Conservation (phyloP, 305 asterid species). For the Galium porrigens region DNA sequence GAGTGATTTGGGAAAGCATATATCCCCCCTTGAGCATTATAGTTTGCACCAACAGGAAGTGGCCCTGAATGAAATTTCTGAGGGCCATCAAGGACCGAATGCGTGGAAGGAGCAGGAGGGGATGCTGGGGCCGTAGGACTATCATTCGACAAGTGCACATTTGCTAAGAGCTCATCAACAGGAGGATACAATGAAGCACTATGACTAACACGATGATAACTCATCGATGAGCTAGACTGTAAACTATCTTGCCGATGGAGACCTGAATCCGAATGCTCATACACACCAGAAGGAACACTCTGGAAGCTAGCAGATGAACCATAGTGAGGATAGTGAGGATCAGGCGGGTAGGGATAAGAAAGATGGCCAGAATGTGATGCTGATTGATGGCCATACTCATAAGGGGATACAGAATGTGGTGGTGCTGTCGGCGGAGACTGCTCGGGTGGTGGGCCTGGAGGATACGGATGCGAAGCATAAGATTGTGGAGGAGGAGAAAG, state of each 20-base stretch:
- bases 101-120: conserved; percentile 37
- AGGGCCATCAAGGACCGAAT: conserved; percentile 15
- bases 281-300: conserved; percentile 23
- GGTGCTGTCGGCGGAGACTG: conserved; percentile 25
- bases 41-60: conserved; percentile 26
- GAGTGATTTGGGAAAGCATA: conserved; percentile 40
- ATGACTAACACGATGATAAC: conserved; percentile 25
- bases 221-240: conserved; percentile 21
- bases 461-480: conserved; percentile 32
- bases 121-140: conserved; percentile 10
- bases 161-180: conserved; percentile 44
- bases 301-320: conserved; percentile 10
- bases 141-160: conserved; percentile 39
- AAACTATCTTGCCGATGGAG: conserved; percentile 36
- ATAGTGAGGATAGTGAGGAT: conserved; percentile 34
- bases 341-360: conserved; percentile 39
- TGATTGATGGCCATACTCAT: conserved; percentile 27
- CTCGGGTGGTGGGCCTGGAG: conserved; percentile 13
- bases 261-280: conserved; percentile 28
- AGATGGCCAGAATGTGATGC: conserved; percentile 29
- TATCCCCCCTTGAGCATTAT: conserved; percentile 26
- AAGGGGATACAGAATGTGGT: conserved; percentile 15
- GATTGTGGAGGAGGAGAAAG: conserved; percentile 28
- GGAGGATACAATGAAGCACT: conserved; percentile 32
- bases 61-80: conserved; percentile 49